Base-by-base conservation (phyloP, 805 yeast genomes). In the Wickerhamiella shivajii region DNA sequence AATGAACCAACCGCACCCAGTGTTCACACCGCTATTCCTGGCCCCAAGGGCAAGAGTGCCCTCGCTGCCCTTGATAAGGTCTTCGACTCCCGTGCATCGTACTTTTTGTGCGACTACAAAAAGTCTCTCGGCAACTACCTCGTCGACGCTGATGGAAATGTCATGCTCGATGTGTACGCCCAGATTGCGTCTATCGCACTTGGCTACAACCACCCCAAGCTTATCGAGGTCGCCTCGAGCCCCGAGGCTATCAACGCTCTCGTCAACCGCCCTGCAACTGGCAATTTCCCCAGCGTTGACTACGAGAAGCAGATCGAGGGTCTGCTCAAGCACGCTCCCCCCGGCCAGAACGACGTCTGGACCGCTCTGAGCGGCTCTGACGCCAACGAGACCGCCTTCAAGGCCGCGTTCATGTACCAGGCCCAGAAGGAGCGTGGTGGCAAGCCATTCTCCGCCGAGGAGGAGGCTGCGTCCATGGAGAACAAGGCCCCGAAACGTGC, bases 321-420 rank as follows among this genome's bases (percentile, higher is more conserved):
- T 28, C 66, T 80, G 44, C 59, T 78, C 44, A 65, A 72, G 40
- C 73, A 65, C 45, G 93, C 93, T 34, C 93, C 93, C 50, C 69
- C 69, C 54, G 85, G 84, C 43, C 76, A 74, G 59, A 66, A 63
- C 46, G 61, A 69, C 46, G 69, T 81, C 37, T 81, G 90, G 85
- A 68, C 77, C 19, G 87, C 78, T 31, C 61, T 79, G 43, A 71
- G 84, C 13, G 93, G 93, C 44, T 80, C 90, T 26, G 92, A 79
- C 51, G 93, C 93, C 47, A 78, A 78, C 54, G 93, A 80, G 59
- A 66, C 77, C 51, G 93, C 93, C 14, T 80, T 74, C 67, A 80
- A 80, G 61, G 92, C 93, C 39, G 84, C 84, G 13, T 80, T 79
- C 56, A 71, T 80, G 61, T 78, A 76, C 65, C 76, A 76, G 56